Percentiles rank a stretch among this genome's conserved stretches.
Evolutionary conservation across 23 red algal genomes (phyloP).

Genomic region (Rhodosorus marinus): DNA sequence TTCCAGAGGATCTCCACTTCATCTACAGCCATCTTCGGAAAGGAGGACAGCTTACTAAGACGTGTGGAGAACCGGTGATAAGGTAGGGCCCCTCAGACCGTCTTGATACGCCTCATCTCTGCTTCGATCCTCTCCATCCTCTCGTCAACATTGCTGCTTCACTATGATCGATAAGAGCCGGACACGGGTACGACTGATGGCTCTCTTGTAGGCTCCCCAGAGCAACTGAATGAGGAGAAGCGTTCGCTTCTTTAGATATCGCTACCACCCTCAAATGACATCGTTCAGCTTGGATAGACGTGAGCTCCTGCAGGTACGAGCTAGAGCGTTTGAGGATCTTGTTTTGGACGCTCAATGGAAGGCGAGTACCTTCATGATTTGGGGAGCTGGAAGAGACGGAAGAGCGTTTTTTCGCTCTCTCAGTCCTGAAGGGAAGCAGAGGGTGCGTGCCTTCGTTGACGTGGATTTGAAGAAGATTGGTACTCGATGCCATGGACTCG

Average conservation of each 20-base stretch:
- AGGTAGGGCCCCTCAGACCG: too few relatives aligned
- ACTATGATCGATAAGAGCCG: too few relatives aligned
- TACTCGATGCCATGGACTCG: not conserved
- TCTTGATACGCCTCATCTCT: too few relatives aligned
- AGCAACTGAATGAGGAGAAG: too few relatives aligned
- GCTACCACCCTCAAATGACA: slow-evolving; percentile 13
- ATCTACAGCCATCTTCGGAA: not conserved
- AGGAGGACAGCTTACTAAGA: not conserved
- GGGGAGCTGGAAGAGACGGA: slow-evolving; percentile 40
- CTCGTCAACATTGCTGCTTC: too few relatives aligned
- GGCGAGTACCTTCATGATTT: slow-evolving; percentile 20
- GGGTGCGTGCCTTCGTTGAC: slow-evolving; percentile 29
- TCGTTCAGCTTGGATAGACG: slow-evolving; percentile 7
- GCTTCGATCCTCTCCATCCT: too few relatives aligned
- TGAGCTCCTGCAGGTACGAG: slow-evolving; percentile 24
- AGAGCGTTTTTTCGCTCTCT: slow-evolving; percentile 18
- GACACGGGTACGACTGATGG: too few relatives aligned
- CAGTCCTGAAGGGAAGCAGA: not conserved
- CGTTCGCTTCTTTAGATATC: slow-evolving; percentile 24
- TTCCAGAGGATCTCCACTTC: not conserved
- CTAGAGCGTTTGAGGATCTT: slow-evolving; percentile 37
- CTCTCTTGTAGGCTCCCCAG: too few relatives aligned
- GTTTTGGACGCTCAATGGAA: not conserved
- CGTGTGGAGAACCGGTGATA: not conserved
- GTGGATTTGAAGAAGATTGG: slow-evolving; percentile 32